A percentile compares a stretch with the other conserved stretches of the same genome.
These are phyloP conservation scores for Triticum monococcum DNA, from an alignment of 176 grass and related monocot genomes.

Conservation along the genomic window DNA sequence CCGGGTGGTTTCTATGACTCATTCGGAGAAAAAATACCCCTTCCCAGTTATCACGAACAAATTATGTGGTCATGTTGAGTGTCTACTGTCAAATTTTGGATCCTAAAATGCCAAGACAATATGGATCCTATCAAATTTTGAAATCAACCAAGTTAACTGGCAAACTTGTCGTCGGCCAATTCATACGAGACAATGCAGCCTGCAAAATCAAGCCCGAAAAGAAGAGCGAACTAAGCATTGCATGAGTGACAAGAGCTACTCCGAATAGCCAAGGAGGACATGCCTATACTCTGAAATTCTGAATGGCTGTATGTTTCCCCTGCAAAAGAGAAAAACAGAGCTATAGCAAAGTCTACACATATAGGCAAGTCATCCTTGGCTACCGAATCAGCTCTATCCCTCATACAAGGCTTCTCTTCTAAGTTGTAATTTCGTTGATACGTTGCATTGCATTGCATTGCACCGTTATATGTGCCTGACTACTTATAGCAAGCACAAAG, in stretches of 20 bases:
- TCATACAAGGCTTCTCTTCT: constrained; percentile 35
- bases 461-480: neutral
- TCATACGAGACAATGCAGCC: neutral
- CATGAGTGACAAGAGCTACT: constrained; percentile 30
- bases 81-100: too few relatives aligned
- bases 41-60: neutral
- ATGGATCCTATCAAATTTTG: neutral
- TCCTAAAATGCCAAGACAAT: neutral
- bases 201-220: neutral
- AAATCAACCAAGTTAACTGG: rapidly evolving
- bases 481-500: constrained; percentile 33
- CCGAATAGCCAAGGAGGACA: constrained; percentile 45
- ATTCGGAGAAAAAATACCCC: too few relatives aligned
- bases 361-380: constrained; percentile 58
- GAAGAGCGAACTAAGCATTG: neutral
- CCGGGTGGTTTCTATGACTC: too few relatives aligned
- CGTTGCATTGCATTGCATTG: neutral
- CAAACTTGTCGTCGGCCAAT: neutral
- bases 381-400: constrained; percentile 40
- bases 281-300: neutral
- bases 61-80: neutral
- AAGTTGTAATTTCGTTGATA: neutral
- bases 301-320: too few relatives aligned
- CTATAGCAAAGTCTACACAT: neutral
- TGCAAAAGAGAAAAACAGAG: neutral